These are phyloP conservation scores for Chlamydomonas incerta DNA, from an alignment of 139 green algal genomes.

Conservation along the genomic window DNA sequence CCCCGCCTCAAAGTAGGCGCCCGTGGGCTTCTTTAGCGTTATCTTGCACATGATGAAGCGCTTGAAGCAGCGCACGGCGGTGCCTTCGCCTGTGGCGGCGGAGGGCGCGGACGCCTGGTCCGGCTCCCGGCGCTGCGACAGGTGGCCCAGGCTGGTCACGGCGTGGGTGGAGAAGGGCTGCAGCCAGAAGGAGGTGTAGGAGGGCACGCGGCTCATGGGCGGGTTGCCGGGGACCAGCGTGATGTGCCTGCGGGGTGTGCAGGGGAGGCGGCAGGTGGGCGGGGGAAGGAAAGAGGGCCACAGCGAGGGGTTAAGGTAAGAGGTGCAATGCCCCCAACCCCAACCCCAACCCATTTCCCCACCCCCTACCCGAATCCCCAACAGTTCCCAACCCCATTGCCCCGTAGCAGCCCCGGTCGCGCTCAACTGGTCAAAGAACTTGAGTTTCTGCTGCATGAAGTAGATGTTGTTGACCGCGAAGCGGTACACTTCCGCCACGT, in stretches of 20 bases:
- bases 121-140: constrained; percentile 10
- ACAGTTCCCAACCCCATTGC: background rate
- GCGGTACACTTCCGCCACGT: constrained; percentile 24
- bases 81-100: constrained; percentile 22
- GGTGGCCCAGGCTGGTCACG: constrained; percentile 5
- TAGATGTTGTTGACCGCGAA: constrained; percentile 42
- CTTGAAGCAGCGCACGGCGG: constrained; percentile 11
- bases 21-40: constrained; percentile 35
- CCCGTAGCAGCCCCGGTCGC: background rate
- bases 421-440: constrained; percentile 28
- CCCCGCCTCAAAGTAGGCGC: constrained; percentile 23
- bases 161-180: constrained; percentile 24
- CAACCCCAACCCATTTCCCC: no score
- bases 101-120: background rate
- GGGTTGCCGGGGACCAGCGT: constrained; percentile 30
- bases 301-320: no score
- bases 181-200: constrained; percentile 33
- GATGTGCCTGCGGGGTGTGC: constrained; percentile 24
- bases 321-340: no score
- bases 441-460: constrained; percentile 30
- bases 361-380: background rate
- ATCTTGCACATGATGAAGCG: constrained; percentile 38
- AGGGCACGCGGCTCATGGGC: constrained; percentile 5
- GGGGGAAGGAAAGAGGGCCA: no score
- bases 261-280: no score